Conservation (phyloP, 768 basidiomycete species). For the Kwoniella shandongensis region DNA sequence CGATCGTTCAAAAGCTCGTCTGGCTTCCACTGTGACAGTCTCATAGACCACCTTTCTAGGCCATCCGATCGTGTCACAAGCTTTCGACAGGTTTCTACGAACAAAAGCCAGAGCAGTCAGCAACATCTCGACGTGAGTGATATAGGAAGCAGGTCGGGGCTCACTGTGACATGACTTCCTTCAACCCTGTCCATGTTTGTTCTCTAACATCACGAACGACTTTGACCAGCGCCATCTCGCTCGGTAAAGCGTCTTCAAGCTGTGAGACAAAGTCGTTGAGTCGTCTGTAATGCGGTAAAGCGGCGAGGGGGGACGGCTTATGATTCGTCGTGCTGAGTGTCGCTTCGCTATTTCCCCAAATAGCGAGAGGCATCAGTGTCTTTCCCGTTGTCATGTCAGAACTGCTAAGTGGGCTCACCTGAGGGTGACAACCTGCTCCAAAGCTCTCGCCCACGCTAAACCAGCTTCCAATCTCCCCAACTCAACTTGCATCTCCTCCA, state of each 20-base stretch:
- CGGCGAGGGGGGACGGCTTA: conserved; percentile 53
- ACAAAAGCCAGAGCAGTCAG: neutral
- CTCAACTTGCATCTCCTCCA: conserved; percentile 74
- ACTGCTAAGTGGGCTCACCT: conserved; percentile 68
- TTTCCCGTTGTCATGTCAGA: too few species aligned
- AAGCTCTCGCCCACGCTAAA: conserved; percentile 70
- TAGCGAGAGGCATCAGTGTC: too few species aligned
- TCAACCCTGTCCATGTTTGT: conserved; percentile 76
- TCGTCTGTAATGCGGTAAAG: conserved; percentile 61
- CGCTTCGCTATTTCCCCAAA: conserved; percentile 57
- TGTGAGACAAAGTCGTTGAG: conserved; percentile 64
- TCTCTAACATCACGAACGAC: conserved; percentile 67
- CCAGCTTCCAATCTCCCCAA: conserved; percentile 75
- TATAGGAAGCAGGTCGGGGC: conserved; percentile 38
- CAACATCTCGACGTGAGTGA: neutral
- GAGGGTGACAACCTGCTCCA: conserved; percentile 68
- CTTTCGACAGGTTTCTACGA: conserved; percentile 63
- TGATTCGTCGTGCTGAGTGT: conserved; percentile 55
- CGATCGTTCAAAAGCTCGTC: conserved; percentile 69
- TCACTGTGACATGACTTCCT: conserved; percentile 64
- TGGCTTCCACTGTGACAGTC: conserved; percentile 58
- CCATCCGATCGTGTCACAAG: conserved; percentile 80
- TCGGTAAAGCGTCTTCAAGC: conserved; percentile 55
- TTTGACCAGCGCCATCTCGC: conserved; percentile 62
- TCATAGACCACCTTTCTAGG: conserved; percentile 71